phyloP scores from a whole-genome alignment of 805 yeast genomes.

The Suhomyces prunicola region DNA sequence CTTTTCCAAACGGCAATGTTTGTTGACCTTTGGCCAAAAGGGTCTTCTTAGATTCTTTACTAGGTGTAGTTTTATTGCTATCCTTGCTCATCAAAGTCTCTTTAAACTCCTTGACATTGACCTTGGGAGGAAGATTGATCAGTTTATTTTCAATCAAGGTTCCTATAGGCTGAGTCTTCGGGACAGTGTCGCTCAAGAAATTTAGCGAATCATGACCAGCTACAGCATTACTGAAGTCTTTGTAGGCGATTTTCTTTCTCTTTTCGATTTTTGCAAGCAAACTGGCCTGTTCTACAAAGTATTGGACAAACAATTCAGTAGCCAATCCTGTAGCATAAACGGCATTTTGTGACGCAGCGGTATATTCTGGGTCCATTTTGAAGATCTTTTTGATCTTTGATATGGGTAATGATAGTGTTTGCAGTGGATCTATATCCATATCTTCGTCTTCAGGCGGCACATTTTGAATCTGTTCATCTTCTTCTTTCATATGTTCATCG shows the following conservation, averaged over 20 bases:
- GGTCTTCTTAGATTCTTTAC: constrained; percentile 4
- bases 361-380: constrained; percentile 72
- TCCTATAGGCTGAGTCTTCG: constrained; percentile 52
- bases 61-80: not conserved
- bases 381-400: constrained; percentile 68
- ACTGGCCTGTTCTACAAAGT: constrained; percentile 68
- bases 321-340: constrained; percentile 77
- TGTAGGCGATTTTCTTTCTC: constrained; percentile 66
- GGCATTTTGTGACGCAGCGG: constrained; percentile 64
- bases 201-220: constrained; percentile 54
- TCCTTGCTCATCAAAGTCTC: constrained; percentile 5
- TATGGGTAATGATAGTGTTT: constrained; percentile 46
- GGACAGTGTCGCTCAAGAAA: constrained; percentile 66
- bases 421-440: constrained; percentile 6
- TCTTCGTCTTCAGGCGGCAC: constrained; percentile 7
- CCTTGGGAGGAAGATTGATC: constrained; percentile 20
- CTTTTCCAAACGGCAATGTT: constrained; percentile 26
- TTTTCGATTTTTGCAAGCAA: constrained; percentile 61
- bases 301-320: constrained; percentile 68
- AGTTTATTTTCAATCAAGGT: constrained; percentile 44
- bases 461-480: not conserved
- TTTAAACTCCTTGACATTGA: not conserved
- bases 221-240: constrained; percentile 67
- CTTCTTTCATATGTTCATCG: constrained; percentile 9
- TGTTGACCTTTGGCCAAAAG: constrained; percentile 41